Percentiles rank a stretch among this genome's conserved stretches.
Evolutionary conservation across 2,329 filamentous ascomycete species (phyloP).

Genomic region (Arthroderma sp.): DNA sequence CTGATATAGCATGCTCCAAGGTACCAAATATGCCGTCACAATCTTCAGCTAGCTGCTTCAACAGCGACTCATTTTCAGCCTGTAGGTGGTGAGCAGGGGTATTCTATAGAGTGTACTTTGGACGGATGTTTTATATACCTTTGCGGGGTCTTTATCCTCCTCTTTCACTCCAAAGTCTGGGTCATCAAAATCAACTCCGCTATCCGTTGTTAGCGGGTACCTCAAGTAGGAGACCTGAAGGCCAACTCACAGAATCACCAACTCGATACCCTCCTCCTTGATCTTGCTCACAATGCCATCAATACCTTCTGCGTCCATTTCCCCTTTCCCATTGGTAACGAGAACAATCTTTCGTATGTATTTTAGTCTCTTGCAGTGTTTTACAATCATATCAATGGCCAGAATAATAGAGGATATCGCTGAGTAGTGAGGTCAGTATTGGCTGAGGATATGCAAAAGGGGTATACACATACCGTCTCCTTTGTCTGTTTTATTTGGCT

Average conservation of each 20-base stretch:
- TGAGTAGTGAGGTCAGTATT: conserved; percentile 17
- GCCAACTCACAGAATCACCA: conserved; percentile 58
- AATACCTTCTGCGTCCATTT: conserved; percentile 59
- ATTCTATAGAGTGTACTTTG: neutral
- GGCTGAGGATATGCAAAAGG: neutral
- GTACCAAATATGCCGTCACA: conserved; percentile 70
- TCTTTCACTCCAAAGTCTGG: conserved; percentile 81
- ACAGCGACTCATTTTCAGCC: conserved; percentile 57
- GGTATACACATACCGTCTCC: conserved; percentile 53
- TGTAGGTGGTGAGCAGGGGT: conserved; percentile 18
- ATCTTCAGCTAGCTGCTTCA: conserved; percentile 52
- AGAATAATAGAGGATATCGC: conserved; percentile 73
- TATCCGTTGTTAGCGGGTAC: conserved; percentile 22
- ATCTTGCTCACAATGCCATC: conserved; percentile 59
- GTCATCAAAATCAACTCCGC: conserved; percentile 89
- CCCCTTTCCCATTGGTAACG: conserved; percentile 65
- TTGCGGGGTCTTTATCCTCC: conserved; percentile 61
- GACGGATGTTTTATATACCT: conserved; percentile 36
- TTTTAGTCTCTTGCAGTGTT: conserved; percentile 68
- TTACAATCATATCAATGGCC: conserved; percentile 73
- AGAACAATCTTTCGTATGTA: conserved; percentile 69
- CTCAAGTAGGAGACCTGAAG: neutral
- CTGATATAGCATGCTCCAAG: conserved; percentile 68
- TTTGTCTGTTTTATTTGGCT: conserved; percentile 50
- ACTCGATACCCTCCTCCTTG: conserved; percentile 60